A percentile compares a stretch with the other conserved stretches of the same genome.
phyloP scores from a whole-genome alignment of 2,329 filamentous ascomycete species.

The Hypoxylon rubiginosum region DNA sequence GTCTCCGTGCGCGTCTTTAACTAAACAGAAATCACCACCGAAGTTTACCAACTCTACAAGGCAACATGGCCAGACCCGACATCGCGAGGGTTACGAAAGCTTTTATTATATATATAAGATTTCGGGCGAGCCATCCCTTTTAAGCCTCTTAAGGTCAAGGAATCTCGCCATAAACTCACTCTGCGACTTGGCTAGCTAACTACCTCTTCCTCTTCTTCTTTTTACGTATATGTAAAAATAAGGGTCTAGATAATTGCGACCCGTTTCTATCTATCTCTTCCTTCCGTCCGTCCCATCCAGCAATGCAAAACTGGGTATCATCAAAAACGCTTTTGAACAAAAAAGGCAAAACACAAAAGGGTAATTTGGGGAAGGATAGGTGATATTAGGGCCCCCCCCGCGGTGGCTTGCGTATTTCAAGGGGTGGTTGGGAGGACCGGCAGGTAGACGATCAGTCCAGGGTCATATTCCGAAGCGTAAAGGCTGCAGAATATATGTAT shows the following conservation, averaged over 20 bases:
- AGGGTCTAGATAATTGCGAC: background rate
- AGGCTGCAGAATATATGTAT: background rate
- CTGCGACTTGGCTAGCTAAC: no score
- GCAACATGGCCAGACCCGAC: background rate
- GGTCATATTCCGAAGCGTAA: background rate
- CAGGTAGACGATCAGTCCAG: no score
- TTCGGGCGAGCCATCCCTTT: background rate
- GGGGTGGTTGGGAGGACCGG: background rate
- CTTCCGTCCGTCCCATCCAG: constrained; percentile 25
- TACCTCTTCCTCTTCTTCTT: background rate
- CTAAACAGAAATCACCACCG: no score
- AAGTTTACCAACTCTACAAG: no score
- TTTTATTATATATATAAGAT: constrained; percentile 3
- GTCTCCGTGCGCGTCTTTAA: no score
- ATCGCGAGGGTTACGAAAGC: background rate
- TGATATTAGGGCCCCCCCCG: background rate
- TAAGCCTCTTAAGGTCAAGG: background rate
- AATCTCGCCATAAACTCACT: background rate
- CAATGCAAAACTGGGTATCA: constrained; percentile 39
- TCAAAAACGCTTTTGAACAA: constrained; percentile 35
- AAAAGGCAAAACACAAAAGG: constrained; percentile 7
- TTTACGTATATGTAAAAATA: background rate
- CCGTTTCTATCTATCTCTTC: constrained; percentile 7
- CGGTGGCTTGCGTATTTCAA: background rate
- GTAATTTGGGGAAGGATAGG: background rate